Conservation (phyloP, 2,329 filamentous ascomycete genomes). For the Blastomyces emzantsi region DNA sequence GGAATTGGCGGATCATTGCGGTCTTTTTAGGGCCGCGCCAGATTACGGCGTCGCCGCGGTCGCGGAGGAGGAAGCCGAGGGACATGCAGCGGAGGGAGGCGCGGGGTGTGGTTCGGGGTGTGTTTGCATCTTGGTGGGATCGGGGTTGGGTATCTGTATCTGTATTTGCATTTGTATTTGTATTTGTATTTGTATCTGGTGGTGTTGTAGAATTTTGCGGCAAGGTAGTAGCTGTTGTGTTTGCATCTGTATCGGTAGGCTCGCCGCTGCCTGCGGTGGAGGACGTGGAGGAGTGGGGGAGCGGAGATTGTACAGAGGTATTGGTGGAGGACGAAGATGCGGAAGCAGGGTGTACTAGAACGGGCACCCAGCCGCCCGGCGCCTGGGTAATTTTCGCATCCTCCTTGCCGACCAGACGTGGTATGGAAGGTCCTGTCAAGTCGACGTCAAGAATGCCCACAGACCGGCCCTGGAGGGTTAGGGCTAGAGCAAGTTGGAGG, state of each 20-base stretch:
- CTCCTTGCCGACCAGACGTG: conserved; percentile 87
- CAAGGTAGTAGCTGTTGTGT: background rate
- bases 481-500: conserved; percentile 83
- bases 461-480: conserved; percentile 74
- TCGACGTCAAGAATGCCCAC: conserved; percentile 96
- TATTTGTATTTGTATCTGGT: background rate
- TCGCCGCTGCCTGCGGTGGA: background rate
- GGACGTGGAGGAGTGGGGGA: background rate
- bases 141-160: background rate
- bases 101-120: conserved; percentile 18
- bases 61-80: conserved; percentile 77
- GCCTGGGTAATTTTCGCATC: conserved; percentile 82
- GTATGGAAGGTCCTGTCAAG: conserved; percentile 91
- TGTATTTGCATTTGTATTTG: background rate
- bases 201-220: conserved; percentile 6
- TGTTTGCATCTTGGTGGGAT: conserved; percentile 1
- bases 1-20: conserved; percentile 94
- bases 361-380: conserved; percentile 84
- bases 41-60: conserved; percentile 82
- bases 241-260: background rate
- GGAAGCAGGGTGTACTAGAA: conserved; percentile 56
- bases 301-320: conserved; percentile 32
- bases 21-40: conserved; percentile 99
- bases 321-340: background rate
- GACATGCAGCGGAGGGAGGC: conserved; percentile 65